phyloP scores from a whole-genome alignment of 257 asterid species.

The Leonotis leonurus region DNA sequence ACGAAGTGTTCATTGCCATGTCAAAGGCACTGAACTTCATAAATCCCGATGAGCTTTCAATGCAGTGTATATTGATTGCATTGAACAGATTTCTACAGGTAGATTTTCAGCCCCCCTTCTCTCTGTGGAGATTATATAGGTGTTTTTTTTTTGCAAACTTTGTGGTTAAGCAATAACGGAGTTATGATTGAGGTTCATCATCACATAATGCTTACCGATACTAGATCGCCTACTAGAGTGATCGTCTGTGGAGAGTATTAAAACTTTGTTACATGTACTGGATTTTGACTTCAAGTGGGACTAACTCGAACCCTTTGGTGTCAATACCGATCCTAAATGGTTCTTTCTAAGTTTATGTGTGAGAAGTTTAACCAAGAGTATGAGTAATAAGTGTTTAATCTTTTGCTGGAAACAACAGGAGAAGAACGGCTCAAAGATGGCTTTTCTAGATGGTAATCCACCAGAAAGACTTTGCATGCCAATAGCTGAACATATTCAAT shows the following conservation, averaged over 20 bases:
- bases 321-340: not conserved
- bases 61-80: slow-evolving; percentile 95
- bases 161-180: not conserved
- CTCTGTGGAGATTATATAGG: not conserved
- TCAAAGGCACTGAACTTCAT: slow-evolving; percentile 96
- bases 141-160: not conserved
- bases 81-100: slow-evolving; percentile 95
- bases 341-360: not conserved
- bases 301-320: not conserved
- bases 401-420: slow-evolving; percentile 46
- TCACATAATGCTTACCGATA: not conserved
- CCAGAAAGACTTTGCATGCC: slow-evolving; percentile 99
- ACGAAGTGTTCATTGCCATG: slow-evolving; percentile 97
- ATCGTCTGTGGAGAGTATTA: too few species aligned
- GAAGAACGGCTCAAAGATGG: slow-evolving; percentile 98
- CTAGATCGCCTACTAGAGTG: not conserved
- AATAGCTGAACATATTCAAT: slow-evolving; percentile 63
- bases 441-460: slow-evolving; percentile 96
- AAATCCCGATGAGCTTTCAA: slow-evolving; percentile 92
- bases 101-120: not conserved
- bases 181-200: not conserved
- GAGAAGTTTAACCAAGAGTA: not conserved
- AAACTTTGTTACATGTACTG: not conserved
- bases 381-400: not conserved
- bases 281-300: not conserved